A percentile compares a stretch with the other conserved stretches of the same genome.
Conservation (phyloP, 495 filamentous ascomycete genomes). For the Apiosordaria backusii region DNA sequence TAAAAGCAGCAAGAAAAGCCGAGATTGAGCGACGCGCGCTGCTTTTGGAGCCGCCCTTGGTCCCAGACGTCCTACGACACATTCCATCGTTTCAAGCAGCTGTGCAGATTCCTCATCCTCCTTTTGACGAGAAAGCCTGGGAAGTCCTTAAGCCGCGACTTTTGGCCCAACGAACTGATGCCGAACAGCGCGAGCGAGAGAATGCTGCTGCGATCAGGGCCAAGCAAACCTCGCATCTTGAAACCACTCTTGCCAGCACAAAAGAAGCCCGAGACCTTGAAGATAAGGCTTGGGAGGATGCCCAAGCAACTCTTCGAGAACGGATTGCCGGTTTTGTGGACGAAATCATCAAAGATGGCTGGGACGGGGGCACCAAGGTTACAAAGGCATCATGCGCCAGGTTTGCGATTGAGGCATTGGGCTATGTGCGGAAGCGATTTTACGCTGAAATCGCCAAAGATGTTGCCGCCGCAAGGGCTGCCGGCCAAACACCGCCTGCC, state of each 20-base stretch:
- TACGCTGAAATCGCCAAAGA: constrained; percentile 55
- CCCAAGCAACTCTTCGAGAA: constrained; percentile 59
- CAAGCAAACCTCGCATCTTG: constrained; percentile 32
- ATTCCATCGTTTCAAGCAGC: constrained; percentile 70
- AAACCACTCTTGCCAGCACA: constrained; percentile 31
- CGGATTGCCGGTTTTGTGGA: constrained; percentile 59
- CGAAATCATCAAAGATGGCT: constrained; percentile 57
- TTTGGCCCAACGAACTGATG: constrained; percentile 56
- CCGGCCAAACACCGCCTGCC: constrained; percentile 36
- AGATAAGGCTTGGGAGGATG: constrained; percentile 65
- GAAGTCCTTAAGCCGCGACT: constrained; percentile 60
- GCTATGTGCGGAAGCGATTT: constrained; percentile 59
- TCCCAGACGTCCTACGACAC: constrained; percentile 54
- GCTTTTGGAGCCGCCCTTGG: constrained; percentile 58
- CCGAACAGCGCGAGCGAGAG: constrained; percentile 53
- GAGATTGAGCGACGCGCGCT: constrained; percentile 68
- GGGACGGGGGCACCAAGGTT: constrained; percentile 54
- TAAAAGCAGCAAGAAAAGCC: constrained; percentile 55
- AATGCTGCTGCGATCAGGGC: constrained; percentile 37
- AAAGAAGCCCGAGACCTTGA: constrained; percentile 58
- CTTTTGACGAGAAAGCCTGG: constrained; percentile 64
- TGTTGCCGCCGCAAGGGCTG: constrained; percentile 40
- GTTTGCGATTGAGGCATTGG: constrained; percentile 65
- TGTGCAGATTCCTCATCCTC: constrained; percentile 55
- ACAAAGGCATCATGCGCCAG: constrained; percentile 55